These are phyloP conservation scores for Diaporthe sp. DNA, from an alignment of 2,329 filamentous ascomycete species.

Conservation along the genomic window DNA sequence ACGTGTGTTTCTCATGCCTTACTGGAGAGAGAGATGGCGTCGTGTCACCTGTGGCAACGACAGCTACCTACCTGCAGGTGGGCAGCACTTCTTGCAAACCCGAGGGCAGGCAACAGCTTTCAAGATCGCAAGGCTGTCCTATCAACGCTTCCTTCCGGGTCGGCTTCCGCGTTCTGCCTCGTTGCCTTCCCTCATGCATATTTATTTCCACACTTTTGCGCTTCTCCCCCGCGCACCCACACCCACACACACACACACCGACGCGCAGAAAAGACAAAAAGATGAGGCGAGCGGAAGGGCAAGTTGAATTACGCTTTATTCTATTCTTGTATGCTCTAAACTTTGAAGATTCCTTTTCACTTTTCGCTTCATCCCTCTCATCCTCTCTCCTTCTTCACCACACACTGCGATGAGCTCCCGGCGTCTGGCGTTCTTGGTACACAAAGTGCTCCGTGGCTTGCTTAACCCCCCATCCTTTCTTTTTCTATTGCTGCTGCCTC, in stretches of 20 bases:
- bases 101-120: not conserved
- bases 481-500: not conserved
- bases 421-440: not conserved
- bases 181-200: conserved; percentile 14
- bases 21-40: not conserved
- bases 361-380: not conserved
- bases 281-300: not conserved
- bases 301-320: not conserved
- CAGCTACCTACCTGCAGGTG: conserved; percentile 13
- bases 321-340: conserved; percentile 7
- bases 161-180: not conserved
- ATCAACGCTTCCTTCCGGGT: not conserved
- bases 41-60: conserved; percentile 9
- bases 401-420: not conserved
- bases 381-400: too few species aligned
- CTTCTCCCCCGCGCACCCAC: not conserved
- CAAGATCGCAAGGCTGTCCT: not conserved
- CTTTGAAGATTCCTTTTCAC: not conserved
- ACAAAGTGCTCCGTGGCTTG: not conserved
- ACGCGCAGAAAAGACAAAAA: not conserved
- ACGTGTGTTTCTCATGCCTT: not conserved
- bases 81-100: not conserved
- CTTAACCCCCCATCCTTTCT: not conserved
- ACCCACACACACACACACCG: not conserved
- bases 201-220: not conserved